Evolutionary conservation across 2,329 filamentous ascomycete genomes (phyloP).

Genomic region (Penicillium sp.): DNA sequence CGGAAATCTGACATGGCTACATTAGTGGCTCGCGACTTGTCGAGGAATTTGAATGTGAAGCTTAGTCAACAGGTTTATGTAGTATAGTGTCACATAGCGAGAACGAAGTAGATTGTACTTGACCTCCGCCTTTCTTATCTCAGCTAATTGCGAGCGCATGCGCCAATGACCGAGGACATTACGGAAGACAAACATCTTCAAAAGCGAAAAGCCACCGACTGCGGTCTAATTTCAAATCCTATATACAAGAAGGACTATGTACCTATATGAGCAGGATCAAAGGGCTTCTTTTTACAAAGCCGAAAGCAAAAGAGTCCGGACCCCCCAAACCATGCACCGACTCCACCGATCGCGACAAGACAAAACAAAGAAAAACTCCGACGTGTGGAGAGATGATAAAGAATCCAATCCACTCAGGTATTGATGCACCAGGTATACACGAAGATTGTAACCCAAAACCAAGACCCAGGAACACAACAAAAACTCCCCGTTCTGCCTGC

Average conservation of each 20-base stretch:
- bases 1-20: slow-evolving; percentile 59
- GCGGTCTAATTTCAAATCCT: slow-evolving; percentile 19
- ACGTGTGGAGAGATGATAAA: slow-evolving; percentile 19
- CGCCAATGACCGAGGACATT: not conserved
- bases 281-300: not conserved
- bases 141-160: not conserved
- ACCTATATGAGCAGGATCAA: slow-evolving; percentile 2
- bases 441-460: slow-evolving; percentile 8
- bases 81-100: not conserved
- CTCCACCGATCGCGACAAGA: slow-evolving; percentile 21
- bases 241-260: slow-evolving; percentile 15
- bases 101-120: not conserved
- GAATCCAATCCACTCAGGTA: slow-evolving; percentile 22
- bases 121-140: not conserved
- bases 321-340: slow-evolving; percentile 21
- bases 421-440: slow-evolving; percentile 28
- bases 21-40: slow-evolving; percentile 44
- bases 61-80: not conserved
- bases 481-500: slow-evolving; percentile 20
- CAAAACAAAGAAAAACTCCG: slow-evolving; percentile 8
- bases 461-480: slow-evolving; percentile 14
- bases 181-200: not conserved
- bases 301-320: slow-evolving; percentile 9
- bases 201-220: slow-evolving; percentile 4
- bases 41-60: slow-evolving; percentile 33